Percentiles rank a stretch among this genome's conserved stretches.
phyloP scores from a whole-genome alignment of 345 rosid genomes.

The Citrus mangshanensis region DNA sequence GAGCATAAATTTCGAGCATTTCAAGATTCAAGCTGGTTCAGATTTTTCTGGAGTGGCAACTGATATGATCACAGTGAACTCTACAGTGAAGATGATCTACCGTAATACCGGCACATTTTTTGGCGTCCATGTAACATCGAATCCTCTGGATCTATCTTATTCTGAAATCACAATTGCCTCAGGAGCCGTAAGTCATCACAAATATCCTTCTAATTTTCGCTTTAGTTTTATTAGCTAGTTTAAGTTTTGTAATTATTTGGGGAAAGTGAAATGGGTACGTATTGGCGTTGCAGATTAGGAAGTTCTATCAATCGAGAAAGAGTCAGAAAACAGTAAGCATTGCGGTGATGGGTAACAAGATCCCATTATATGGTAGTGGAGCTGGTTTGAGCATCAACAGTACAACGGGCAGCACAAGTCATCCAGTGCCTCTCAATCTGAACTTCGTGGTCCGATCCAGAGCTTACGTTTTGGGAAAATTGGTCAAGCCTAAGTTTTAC shows the following conservation, averaged over 20 bases:
- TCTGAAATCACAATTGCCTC: conserved; percentile 67
- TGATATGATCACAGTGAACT: conserved; percentile 80
- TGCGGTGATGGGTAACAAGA: conserved; percentile 55
- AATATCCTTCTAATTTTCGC: background rate
- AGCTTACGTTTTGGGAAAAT: conserved; percentile 83
- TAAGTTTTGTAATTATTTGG: too few relatives aligned
- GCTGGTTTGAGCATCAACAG: conserved; percentile 49
- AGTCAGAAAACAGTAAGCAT: conserved; percentile 60
- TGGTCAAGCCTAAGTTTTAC: conserved; percentile 81
- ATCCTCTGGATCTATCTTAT: conserved; percentile 69
- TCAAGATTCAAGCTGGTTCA: conserved; percentile 89
- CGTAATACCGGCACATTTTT: conserved; percentile 91
- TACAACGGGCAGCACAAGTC: conserved; percentile 43
- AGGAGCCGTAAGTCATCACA: conserved; percentile 58
- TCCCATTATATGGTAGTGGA: conserved; percentile 88
- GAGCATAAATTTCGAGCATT: conserved; percentile 75
- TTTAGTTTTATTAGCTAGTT: too few relatives aligned
- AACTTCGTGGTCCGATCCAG: conserved; percentile 60
- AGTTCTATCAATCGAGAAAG: conserved; percentile 79
- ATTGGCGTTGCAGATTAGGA: conserved; percentile 54
- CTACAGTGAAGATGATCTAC: conserved; percentile 70
- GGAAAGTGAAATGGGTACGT: too few relatives aligned
- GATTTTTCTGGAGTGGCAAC: conserved; percentile 87
- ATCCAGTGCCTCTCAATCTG: conserved; percentile 63
- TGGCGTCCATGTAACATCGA: conserved; percentile 82